A percentile compares a stretch with the other conserved stretches of the same genome.
phyloP scores from a whole-genome alignment of 768 basidiomycete genomes.

The Porphyrellus cyaneotinctus region DNA sequence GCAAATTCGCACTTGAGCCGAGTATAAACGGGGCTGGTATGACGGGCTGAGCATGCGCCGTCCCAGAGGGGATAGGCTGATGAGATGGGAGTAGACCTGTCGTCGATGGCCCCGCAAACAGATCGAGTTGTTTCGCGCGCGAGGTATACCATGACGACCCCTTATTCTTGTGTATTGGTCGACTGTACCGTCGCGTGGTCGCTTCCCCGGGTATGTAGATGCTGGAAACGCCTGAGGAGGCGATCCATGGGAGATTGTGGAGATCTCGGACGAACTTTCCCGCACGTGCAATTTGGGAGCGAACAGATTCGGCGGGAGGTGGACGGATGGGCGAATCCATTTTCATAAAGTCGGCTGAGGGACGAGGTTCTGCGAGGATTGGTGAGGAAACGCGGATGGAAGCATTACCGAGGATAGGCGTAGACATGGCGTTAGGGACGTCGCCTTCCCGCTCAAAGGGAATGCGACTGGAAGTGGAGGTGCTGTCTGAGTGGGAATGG shows the following conservation, averaged over 20 bases:
- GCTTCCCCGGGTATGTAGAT: constrained; percentile 43
- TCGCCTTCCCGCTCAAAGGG: constrained; percentile 23
- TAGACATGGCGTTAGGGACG: constrained; percentile 28
- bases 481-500: constrained; percentile 20
- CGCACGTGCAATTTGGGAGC: constrained; percentile 36
- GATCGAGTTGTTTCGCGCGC: constrained; percentile 27
- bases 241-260: constrained; percentile 45
- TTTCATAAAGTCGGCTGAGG: constrained; percentile 45
- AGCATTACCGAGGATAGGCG: constrained; percentile 25
- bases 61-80: not conserved
- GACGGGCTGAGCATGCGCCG: constrained; percentile 2
- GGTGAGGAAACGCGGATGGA: constrained; percentile 33
- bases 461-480: constrained; percentile 23
- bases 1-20: constrained; percentile 28
- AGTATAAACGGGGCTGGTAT: constrained; percentile 29
- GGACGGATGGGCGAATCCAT: constrained; percentile 44
- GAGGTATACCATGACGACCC: constrained; percentile 27
- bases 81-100: constrained; percentile 27
- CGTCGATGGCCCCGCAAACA: constrained; percentile 32
- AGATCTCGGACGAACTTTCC: constrained; percentile 37
- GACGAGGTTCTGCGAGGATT: constrained; percentile 38
- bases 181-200: constrained; percentile 27
- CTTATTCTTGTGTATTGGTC: constrained; percentile 25
- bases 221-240: constrained; percentile 42
- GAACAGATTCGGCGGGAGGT: constrained; percentile 32